Conservation (phyloP, 305 asterid genomes). For the Fraxinus greggii region DNA sequence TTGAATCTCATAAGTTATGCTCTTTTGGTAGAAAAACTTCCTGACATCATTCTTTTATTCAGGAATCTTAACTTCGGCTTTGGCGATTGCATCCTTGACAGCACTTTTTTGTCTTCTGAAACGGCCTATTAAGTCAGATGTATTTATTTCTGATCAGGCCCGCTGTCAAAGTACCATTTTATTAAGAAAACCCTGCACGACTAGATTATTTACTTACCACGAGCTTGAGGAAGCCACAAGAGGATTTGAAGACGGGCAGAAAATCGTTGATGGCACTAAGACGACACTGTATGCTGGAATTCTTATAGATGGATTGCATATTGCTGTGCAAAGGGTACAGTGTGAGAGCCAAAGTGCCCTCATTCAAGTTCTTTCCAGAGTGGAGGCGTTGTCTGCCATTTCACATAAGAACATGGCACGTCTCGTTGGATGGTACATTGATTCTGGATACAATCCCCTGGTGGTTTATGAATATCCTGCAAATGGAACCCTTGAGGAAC, state of each 20-base stretch:
- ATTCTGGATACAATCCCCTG: conserved; percentile 38
- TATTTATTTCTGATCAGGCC: conserved; percentile 31
- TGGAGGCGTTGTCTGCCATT: conserved; percentile 46
- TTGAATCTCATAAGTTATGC: neutral
- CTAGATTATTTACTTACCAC: conserved; percentile 47
- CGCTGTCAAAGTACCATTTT: conserved; percentile 31
- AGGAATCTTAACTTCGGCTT: conserved; percentile 51
- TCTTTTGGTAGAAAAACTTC: neutral
- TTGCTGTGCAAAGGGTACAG: conserved; percentile 49
- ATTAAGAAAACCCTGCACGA: conserved; percentile 30
- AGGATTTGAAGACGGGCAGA: conserved; percentile 49
- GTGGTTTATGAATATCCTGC: conserved; percentile 52
- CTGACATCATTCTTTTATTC: conserved; percentile 27
- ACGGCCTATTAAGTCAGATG: conserved; percentile 35
- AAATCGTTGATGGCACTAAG: conserved; percentile 30
- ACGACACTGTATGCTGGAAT: conserved; percentile 45
- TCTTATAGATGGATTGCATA: conserved; percentile 37
- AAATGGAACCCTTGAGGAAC: conserved; percentile 50
- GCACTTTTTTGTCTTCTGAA: conserved; percentile 48
- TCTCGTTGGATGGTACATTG: conserved; percentile 56
- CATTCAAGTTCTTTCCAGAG: conserved; percentile 35
- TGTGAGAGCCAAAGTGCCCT: conserved; percentile 41
- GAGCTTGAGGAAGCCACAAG: conserved; percentile 68
- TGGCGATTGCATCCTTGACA: conserved; percentile 42
- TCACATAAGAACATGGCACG: conserved; percentile 54